Evolutionary conservation across 192 early-diverging fungal genomes (phyloP).

Genomic region (Gryganskiella cystojenkinii): DNA sequence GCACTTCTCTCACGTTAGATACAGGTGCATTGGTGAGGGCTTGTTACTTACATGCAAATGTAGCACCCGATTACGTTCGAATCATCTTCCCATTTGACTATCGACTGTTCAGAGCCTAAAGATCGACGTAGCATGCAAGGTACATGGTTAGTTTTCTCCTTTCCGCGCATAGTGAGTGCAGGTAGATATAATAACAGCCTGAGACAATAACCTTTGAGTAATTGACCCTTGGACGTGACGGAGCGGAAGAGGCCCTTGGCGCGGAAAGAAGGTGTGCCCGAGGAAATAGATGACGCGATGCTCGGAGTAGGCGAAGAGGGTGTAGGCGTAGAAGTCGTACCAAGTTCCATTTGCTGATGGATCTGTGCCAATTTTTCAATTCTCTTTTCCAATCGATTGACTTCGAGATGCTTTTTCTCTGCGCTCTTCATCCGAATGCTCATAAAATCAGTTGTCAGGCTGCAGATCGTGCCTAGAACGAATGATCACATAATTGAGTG

Average conservation of each 20-base stretch:
- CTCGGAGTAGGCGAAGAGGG: conserved; percentile 20
- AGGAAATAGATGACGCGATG: conserved; percentile 22
- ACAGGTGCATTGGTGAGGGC: neutral
- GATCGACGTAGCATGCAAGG: conserved; percentile 1
- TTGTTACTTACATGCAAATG: conserved; percentile 53
- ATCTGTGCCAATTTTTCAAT: conserved; percentile 71
- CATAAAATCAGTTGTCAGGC: conserved; percentile 61
- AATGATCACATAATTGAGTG: no score
- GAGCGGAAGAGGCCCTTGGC: conserved; percentile 47
- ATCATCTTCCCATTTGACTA: conserved; percentile 65
- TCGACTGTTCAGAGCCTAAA: conserved; percentile 52
- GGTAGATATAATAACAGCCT: no score
- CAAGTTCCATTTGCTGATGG: conserved; percentile 15
- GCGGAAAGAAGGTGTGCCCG: conserved; percentile 28
- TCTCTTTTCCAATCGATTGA: conserved; percentile 78
- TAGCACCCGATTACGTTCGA: conserved; percentile 49
- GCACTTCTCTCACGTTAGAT: no score
- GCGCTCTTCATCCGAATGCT: conserved; percentile 62
- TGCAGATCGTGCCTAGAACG: conserved; percentile 60
- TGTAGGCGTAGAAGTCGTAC: conserved; percentile 6
- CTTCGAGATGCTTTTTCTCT: conserved; percentile 71
- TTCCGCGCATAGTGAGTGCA: neutral
- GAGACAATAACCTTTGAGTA: conserved; percentile 57
- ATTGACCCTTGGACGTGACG: conserved; percentile 43
- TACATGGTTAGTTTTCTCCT: neutral